Evolutionary conservation across 2,329 filamentous ascomycete genomes (phyloP).

Genomic region (Diaporthe vexans): DNA sequence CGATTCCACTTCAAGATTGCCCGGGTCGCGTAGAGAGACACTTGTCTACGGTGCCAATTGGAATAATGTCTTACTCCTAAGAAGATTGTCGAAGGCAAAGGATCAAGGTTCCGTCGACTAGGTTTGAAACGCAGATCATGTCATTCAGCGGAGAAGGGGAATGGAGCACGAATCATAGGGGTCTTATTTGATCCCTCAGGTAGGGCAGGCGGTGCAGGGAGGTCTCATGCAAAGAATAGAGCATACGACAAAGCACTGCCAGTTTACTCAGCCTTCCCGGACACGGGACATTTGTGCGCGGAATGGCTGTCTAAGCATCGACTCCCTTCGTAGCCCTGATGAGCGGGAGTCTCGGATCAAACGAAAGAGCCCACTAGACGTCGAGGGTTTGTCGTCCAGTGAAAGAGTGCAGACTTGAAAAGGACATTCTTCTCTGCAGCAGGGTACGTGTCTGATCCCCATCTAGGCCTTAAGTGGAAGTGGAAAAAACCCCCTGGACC

Average conservation of each 20-base stretch:
- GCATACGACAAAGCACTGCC: not conserved
- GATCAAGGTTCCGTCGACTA: not conserved
- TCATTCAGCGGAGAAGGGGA: not conserved
- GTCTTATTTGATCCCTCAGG: not conserved
- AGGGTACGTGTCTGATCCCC: not conserved
- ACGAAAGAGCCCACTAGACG: not conserved
- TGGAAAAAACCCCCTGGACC: not conserved
- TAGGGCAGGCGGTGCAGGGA: slow-evolving; percentile 10
- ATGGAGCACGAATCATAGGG: slow-evolving; percentile 13
- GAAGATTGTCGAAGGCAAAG: not conserved
- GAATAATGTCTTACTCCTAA: not conserved
- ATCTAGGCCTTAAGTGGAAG: not conserved
- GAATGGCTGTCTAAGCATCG: not conserved
- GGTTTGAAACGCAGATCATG: not conserved
- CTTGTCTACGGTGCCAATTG: not conserved
- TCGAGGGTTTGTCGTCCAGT: no score
- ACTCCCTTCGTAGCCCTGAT: not conserved
- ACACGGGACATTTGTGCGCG: not conserved
- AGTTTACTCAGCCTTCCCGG: not conserved
- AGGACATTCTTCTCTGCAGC: not conserved
- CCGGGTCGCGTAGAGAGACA: not conserved
- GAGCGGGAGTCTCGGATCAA: not conserved
- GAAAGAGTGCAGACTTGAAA: no score
- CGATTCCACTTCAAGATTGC: not conserved
- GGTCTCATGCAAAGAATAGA: not conserved